A percentile compares a stretch with the other conserved stretches of the same genome.
Evolutionary conservation across 148 eudicot genomes (phyloP).

Genomic region (Silene conica): DNA sequence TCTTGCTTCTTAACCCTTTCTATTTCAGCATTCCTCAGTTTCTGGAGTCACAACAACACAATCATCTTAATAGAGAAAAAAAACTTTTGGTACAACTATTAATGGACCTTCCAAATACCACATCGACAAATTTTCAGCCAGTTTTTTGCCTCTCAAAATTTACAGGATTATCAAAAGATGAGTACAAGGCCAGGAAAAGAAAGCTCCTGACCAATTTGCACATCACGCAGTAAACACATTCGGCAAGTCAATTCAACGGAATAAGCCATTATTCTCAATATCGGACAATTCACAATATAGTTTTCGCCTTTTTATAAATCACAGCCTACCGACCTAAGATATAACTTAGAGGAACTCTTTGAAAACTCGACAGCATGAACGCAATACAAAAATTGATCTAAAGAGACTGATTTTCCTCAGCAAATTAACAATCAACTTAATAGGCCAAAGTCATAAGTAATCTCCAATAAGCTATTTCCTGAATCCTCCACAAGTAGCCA

Average conservation of each 20-base stretch:
- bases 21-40: conserved; percentile 65
- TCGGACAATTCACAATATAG: neutral
- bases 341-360: neutral
- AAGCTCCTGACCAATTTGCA: conserved; percentile 3
- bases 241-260: neutral
- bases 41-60: conserved; percentile 38
- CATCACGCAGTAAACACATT: neutral
- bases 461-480: neutral
- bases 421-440: conserved; percentile 9
- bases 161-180: neutral
- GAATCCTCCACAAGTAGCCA: neutral
- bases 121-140: neutral
- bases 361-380: neutral
- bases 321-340: neutral
- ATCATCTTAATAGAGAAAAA: conserved; percentile 9
- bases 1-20: conserved; percentile 64
- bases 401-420: neutral
- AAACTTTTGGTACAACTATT: neutral
- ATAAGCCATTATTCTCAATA: neutral
- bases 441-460: neutral
- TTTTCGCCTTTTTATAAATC: neutral
- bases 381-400: neutral
- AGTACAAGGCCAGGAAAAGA: neutral
- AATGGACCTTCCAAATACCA: conserved; percentile 8
- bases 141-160: neutral